Base-by-base conservation (phyloP, 2,329 filamentous ascomycete species). In the Sclerotiophoma versabilis region DNA sequence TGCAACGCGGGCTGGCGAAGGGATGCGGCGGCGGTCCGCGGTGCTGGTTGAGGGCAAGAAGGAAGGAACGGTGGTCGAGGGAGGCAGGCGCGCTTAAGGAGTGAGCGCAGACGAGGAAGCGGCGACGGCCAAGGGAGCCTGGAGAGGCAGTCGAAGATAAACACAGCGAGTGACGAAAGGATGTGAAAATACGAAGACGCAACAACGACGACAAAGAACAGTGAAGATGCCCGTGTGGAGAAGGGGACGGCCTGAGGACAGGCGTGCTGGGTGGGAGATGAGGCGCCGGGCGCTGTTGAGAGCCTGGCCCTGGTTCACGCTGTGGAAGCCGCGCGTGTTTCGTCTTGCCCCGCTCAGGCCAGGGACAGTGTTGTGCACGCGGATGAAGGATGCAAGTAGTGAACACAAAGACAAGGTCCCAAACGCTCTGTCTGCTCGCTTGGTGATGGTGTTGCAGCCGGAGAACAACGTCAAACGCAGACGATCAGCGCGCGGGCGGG, bases 271-370 rank as follows among this genome's bases (percentile, higher is more conserved):
- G n/a, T 46, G 49, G 43, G 43, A 57, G 49, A 57, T 57, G 54
- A 57, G 44, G 38, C 36, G 38, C 42, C 30, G 39, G 41, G 43
- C 43, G 50, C 47, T 56, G 53, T 49, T 50, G 47, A 29, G 34
- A 49, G 33, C 39, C 41, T 23, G 46, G 46, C 41, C 52, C 52
- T 37, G 53, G 47, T 51, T 46, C 34, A 47, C 48, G 37, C 42
- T 48, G 53, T 50, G 37, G 36, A 27, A 50, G 53, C 54, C 54
- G 54, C 54, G 54, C 43, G 43, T 57, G 53, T 57, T 57, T 52
- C 48, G 54, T 53, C 48, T 45, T 32, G 54, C 37, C 52, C n/a
- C 43, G 48, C 48, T 57, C 33, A 32, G 51, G 26, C 44, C 44
- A 44, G 38, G 51, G 12, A 45, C 43, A 29, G 49, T 30, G 43